Evolutionary conservation across 371 early-diverging fungal genomes (phyloP).

Genomic region (Rhizomucor pusillus): DNA sequence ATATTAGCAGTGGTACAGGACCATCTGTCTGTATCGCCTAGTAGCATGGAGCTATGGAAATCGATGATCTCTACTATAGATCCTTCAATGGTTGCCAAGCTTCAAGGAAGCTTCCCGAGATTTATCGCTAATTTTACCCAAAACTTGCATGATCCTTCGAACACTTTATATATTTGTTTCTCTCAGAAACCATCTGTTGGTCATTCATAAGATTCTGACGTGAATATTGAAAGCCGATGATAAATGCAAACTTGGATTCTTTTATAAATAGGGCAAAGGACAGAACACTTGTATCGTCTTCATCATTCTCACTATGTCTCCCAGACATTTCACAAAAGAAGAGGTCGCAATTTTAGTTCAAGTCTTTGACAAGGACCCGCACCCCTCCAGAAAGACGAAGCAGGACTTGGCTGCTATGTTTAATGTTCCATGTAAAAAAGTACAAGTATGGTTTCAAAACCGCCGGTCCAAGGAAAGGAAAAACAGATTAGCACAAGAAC

Average conservation of each 20-base stretch:
- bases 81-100: too few species aligned
- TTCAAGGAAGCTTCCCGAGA: too few species aligned
- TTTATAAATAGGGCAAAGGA: too few species aligned
- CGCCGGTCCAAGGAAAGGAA: slow-evolving; percentile 9
- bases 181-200: too few species aligned
- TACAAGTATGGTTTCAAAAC: slow-evolving; percentile 15
- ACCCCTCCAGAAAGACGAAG: not conserved
- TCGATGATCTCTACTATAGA: not conserved
- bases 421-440: not conserved
- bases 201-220: too few species aligned
- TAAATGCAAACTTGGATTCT: too few species aligned
- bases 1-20: not conserved
- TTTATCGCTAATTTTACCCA: too few species aligned
- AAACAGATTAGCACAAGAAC: not conserved
- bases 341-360: slow-evolving; percentile 1
- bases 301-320: not conserved
- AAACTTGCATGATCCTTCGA: too few species aligned
- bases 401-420: not conserved
- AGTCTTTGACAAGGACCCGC: not conserved
- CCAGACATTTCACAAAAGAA: too few species aligned
- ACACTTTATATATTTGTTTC: too few species aligned
- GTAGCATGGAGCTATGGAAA: not conserved
- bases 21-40: too few species aligned
- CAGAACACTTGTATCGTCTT: not conserved
- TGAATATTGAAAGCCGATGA: too few species aligned